phyloP scores from a whole-genome alignment of 208 protist genomes.

The Porcisia deanei region DNA sequence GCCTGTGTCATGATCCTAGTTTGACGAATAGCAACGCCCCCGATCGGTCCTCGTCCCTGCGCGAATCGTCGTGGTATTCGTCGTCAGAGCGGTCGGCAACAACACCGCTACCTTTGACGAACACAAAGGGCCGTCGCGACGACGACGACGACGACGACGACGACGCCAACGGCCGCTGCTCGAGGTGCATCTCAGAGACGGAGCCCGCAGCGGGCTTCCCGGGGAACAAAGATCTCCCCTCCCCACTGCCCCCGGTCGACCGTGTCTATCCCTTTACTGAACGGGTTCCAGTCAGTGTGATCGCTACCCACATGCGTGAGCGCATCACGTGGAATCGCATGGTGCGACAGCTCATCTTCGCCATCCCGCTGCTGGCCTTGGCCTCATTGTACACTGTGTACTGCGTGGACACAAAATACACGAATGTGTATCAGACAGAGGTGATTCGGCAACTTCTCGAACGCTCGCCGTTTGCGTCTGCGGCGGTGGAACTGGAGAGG shows the following conservation, averaged over 20 bases:
- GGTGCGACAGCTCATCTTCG: constrained; percentile 17
- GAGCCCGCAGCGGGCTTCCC: no score
- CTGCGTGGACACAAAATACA: background rate
- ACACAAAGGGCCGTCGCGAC: no score
- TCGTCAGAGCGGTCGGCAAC: no score
- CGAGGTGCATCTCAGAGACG: no score
- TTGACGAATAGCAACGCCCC: no score
- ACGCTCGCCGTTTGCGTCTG: constrained; percentile 14
- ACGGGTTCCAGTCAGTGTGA: background rate
- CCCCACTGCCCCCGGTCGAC: background rate
- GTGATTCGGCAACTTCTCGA: constrained; percentile 9
- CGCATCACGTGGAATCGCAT: constrained; percentile 17
- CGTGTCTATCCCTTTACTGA: constrained; percentile 20
- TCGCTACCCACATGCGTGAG: constrained; percentile 5
- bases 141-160: no score
- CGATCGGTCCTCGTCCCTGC: no score
- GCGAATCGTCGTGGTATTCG: no score
- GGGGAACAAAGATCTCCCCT: no score
- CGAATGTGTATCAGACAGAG: constrained; percentile 9
- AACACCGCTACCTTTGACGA: no score
- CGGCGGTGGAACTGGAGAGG: constrained; percentile 4
- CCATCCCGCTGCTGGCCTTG: constrained; percentile 10
- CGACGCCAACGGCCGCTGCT: no score
- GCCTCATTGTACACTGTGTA: constrained; percentile 2
- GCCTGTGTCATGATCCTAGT: no score